Base-by-base conservation (phyloP, 371 early-diverging fungal species). In the Catenaria anguillulae region DNA sequence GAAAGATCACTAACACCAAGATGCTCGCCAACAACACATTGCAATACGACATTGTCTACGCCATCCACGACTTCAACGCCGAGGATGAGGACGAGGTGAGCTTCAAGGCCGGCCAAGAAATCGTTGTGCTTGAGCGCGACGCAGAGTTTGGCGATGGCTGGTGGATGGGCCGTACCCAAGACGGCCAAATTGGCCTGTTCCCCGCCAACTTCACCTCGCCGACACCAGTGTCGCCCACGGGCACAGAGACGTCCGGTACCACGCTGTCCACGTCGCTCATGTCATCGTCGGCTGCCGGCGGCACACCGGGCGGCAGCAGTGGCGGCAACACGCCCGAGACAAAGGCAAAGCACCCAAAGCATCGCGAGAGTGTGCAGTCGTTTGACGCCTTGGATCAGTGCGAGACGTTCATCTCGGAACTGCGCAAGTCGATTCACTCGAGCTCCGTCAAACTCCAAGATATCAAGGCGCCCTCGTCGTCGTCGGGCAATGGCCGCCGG, bases 71-170 rank as follows among this genome's bases (percentile, higher is more conserved):
- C 43, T 58, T 58, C 31, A 58, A 58, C 12, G 83, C 84, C 50
- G 86, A 84, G 66, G 83, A 85, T 60, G 81, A 80, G 54, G 89
- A 89, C 67, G 90, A 90, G 65, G 81, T 90, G 48, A 68, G 78
- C 34, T 84, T 90, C 65, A 64, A 69, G 45, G 69, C 74, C 33
- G 86, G 83, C 29, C 88, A 88, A 60, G 77, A 84, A 31, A 78
- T 90, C 21, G 64, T 81, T 29, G 87, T 90, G 4, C 66, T 87
- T 24, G 86, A 87, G 66, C 79, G 77, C 65, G 90, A 90, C 68
- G 88, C 87, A 42, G 73, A 79, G 50, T 88, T 81, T 67, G 73
- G 77, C 29, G 90, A 90, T 70, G 89, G 89, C 35, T 90, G 90
- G 90, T 90, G 87, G 87, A 58, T 58, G 58, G 74, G 75, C 36